Conservation (phyloP, 2,329 filamentous ascomycete species). For the Fonsecaea nubica region DNA sequence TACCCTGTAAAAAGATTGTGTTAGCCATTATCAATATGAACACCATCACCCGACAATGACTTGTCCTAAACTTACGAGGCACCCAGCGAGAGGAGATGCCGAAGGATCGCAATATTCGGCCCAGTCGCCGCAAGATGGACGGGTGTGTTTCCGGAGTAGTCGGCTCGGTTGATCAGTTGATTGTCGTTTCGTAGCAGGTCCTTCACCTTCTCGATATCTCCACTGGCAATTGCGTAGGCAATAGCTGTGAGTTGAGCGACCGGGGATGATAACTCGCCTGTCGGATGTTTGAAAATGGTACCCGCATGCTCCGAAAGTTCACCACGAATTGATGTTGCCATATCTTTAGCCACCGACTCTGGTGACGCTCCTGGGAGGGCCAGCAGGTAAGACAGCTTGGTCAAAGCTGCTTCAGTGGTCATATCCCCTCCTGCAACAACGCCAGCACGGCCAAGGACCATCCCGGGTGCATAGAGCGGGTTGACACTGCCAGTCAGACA, state of each 20-base stretch:
- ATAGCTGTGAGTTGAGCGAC: conserved; percentile 74
- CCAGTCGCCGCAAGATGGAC: conserved; percentile 65
- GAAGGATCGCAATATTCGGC: conserved; percentile 61
- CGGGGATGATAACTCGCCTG: conserved; percentile 59
- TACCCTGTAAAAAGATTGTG: conserved; percentile 44
- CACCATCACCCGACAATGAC: background rate
- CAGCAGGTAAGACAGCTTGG: conserved; percentile 86
- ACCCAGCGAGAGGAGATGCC: conserved; percentile 57
- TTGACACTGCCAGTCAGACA: conserved; percentile 77
- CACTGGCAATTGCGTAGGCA: conserved; percentile 78
- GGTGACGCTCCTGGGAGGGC: conserved; percentile 69
- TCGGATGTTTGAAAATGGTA: conserved; percentile 77
- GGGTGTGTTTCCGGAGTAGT: conserved; percentile 81
- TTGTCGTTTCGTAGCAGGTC: conserved; percentile 72
- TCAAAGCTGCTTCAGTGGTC: conserved; percentile 87
- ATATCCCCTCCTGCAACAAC: conserved; percentile 74
- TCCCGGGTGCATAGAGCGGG: conserved; percentile 77
- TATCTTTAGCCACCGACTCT: conserved; percentile 70
- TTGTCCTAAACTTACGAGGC: conserved; percentile 44
- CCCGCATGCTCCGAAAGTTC: conserved; percentile 80
- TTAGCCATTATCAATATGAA: conserved; percentile 5
- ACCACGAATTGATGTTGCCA: conserved; percentile 78
- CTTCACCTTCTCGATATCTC: conserved; percentile 69
- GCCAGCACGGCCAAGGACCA: conserved; percentile 78
- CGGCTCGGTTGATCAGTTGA: conserved; percentile 73